These are phyloP conservation scores for Pleurozium schreberi DNA, from an alignment of 225 moss, liverwort and hornwort genomes.

Conservation along the genomic window DNA sequence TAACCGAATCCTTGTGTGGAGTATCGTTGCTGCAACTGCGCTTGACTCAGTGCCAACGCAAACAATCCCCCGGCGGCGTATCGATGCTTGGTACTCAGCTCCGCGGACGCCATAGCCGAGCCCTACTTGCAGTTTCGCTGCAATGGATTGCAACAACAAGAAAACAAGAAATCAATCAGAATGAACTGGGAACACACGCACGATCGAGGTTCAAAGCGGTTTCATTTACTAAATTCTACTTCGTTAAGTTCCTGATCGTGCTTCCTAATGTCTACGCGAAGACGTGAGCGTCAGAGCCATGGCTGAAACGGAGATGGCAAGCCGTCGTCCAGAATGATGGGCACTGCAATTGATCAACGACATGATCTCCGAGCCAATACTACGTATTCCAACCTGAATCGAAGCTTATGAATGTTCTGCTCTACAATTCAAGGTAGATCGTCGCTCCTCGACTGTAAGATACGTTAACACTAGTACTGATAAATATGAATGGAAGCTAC, in stretches of 20 bases:
- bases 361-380: neutral
- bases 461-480: neutral
- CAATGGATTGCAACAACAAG: neutral
- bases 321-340: neutral
- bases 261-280: neutral
- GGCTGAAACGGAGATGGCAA: neutral
- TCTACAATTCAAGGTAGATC: neutral
- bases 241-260: neutral
- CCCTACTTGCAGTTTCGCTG: neutral
- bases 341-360: neutral
- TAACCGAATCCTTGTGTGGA: conserved; percentile 9
- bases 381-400: neutral
- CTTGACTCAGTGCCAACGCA: conserved; percentile 49
- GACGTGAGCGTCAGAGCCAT: neutral
- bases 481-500: conserved; percentile 15
- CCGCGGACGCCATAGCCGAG: conserved; percentile 28
- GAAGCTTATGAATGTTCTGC: neutral
- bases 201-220: too few species aligned
- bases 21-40: conserved; percentile 40
- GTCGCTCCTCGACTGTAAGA: neutral
- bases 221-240: neutral
- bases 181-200: neutral
- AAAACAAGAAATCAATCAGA: neutral
- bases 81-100: conserved; percentile 49
- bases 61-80: conserved; percentile 64